Evolutionary conservation across 2,329 filamentous ascomycete species (phyloP).

Genomic region (Fusarium tupiense): DNA sequence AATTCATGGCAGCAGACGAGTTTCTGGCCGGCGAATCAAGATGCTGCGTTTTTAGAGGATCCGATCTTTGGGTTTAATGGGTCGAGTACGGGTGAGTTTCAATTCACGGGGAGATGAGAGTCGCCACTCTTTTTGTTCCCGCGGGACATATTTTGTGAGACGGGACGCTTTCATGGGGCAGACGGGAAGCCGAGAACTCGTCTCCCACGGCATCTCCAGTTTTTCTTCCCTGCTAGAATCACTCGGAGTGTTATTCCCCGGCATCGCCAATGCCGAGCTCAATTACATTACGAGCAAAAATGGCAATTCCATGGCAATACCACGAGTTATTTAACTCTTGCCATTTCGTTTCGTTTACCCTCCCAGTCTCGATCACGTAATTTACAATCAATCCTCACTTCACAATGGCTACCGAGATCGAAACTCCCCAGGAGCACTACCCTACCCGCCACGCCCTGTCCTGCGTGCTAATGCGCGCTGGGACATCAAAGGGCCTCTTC

Average conservation of each 20-base stretch:
- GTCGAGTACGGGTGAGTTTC: slow-evolving; percentile 41
- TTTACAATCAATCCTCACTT: not conserved
- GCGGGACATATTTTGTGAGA: not conserved
- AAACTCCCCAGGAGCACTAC: not conserved
- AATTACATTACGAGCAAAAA: not conserved
- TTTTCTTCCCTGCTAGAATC: not conserved
- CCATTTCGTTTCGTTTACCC: not conserved
- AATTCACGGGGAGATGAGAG: slow-evolving; percentile 21
- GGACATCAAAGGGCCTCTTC: slow-evolving; percentile 70
- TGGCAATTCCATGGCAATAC: not conserved
- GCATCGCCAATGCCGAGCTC: not conserved
- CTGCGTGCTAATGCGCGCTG: slow-evolving; percentile 69
- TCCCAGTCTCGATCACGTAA: not conserved
- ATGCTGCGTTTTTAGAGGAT: slow-evolving; percentile 39
- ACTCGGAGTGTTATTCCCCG: not conserved
- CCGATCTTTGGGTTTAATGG: slow-evolving; percentile 48
- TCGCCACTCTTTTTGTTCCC: not conserved
- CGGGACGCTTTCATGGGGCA: not conserved
- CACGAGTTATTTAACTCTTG: slow-evolving; percentile 19
- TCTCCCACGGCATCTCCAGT: slow-evolving; percentile 1
- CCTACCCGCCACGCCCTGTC: slow-evolving; percentile 46
- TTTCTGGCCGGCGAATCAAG: slow-evolving; percentile 18
- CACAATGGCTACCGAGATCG: slow-evolving; percentile 16
- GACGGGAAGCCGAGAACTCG: not conserved
- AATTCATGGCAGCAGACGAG: slow-evolving; percentile 9